Percentiles rank a stretch among this genome's conserved stretches.
Conservation (phyloP, 768 basidiomycete genomes). For the Sarcomyxa edulis region DNA sequence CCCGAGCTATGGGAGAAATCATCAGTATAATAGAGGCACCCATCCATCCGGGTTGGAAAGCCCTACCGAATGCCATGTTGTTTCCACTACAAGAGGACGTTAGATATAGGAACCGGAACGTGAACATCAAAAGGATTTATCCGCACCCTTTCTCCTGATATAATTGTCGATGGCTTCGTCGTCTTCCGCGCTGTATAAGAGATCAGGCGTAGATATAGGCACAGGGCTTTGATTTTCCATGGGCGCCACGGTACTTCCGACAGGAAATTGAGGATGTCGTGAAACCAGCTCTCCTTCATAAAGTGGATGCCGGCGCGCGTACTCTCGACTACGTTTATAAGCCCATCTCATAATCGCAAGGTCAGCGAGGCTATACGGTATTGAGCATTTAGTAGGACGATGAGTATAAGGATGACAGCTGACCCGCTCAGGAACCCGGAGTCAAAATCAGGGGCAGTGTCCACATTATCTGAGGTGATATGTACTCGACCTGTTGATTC, state of each 20-base stretch:
- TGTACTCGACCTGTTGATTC: slow-evolving; percentile 44
- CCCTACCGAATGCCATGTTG: slow-evolving; percentile 42
- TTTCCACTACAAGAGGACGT: slow-evolving; percentile 25
- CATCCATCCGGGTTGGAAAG: neutral
- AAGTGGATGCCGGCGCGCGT: slow-evolving; percentile 45
- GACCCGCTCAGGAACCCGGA: slow-evolving; percentile 41
- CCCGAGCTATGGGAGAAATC: slow-evolving; percentile 39
- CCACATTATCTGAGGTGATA: slow-evolving; percentile 35
- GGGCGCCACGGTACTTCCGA: slow-evolving; percentile 24
- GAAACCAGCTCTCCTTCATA: slow-evolving; percentile 32
- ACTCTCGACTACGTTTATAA: slow-evolving; percentile 53
- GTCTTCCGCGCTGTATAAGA: slow-evolving; percentile 35
- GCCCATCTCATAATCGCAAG: slow-evolving; percentile 40
- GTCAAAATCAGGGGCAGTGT: slow-evolving; percentile 39
- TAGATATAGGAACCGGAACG: neutral
- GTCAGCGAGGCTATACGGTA: slow-evolving; percentile 30
- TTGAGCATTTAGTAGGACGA: neutral
- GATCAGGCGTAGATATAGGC: slow-evolving; percentile 25
- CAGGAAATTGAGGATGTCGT: slow-evolving; percentile 32
- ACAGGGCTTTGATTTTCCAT: slow-evolving; percentile 24
- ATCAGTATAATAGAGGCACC: neutral
- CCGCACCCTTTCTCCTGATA: slow-evolving; percentile 25
- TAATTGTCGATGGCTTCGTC: slow-evolving; percentile 37
- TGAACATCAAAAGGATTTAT: slow-evolving; percentile 6
- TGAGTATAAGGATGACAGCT: slow-evolving; percentile 12